A percentile compares a stretch with the other conserved stretches of the same genome.
Evolutionary conservation across 164 flowering plant genomes (phyloP).

Genomic region (Tetracentron sinense): DNA sequence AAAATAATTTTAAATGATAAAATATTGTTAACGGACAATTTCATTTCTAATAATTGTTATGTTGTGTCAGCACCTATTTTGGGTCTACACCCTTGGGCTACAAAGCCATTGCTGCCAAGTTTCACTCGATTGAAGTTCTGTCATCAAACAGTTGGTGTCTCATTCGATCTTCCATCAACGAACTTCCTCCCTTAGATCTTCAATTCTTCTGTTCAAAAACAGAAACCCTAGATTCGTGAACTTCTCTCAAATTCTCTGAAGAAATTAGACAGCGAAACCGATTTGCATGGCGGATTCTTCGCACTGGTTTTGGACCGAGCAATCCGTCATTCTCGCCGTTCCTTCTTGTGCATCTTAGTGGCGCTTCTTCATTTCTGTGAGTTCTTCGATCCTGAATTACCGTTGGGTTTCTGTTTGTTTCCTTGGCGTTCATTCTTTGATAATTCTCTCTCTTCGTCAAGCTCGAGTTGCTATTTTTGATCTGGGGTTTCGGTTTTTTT

Average conservation of each 20-base stretch:
- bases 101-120: too few relatives aligned
- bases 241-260: neutral
- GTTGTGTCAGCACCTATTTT: too few relatives aligned
- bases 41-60: too few relatives aligned
- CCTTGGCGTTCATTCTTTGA: neutral
- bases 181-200: neutral
- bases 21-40: too few relatives aligned
- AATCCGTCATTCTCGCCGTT: slow-evolving; percentile 7
- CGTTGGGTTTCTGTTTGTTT: neutral
- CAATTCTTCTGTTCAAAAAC: neutral
- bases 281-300: neutral
- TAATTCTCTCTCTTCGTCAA: neutral
- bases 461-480: neutral
- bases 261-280: neutral
- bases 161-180: neutral
- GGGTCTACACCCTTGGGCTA: too few relatives aligned
- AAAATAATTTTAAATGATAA: too few relatives aligned
- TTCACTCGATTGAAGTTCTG: too few relatives aligned
- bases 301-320: slow-evolving; percentile 12
- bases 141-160: neutral
- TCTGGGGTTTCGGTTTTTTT: slow-evolving; percentile 1
- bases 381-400: slow-evolving; percentile 2
- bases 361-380: slow-evolving; percentile 1
- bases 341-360: neutral
- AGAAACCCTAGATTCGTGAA: neutral